phyloP scores from a whole-genome alignment of 2,329 filamentous ascomycete genomes.

The Colletotrichum godetiae region DNA sequence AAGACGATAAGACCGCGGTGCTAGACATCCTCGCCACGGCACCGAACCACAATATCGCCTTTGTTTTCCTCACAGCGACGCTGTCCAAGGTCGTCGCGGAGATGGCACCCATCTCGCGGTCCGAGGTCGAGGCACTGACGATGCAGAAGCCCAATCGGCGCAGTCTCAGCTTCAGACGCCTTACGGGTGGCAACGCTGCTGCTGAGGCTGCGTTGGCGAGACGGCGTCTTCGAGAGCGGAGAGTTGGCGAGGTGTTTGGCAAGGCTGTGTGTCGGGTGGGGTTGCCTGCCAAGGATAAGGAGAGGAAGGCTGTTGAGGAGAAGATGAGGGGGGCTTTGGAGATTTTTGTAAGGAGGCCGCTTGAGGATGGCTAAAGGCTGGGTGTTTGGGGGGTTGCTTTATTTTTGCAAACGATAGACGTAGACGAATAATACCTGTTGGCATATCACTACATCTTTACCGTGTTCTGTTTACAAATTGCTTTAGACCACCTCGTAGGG shows the following conservation, averaged over 20 bases:
- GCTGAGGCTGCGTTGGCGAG: constrained; percentile 52
- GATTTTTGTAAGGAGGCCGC: constrained; percentile 63
- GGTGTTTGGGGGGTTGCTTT: too few species aligned
- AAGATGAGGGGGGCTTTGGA: constrained; percentile 76
- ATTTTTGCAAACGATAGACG: not conserved
- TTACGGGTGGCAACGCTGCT: constrained; percentile 40
- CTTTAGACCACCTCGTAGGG: too few species aligned
- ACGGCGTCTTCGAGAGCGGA: constrained; percentile 68
- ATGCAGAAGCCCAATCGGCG: constrained; percentile 45
- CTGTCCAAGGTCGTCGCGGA: constrained; percentile 67
- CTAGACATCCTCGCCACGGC: constrained; percentile 79
- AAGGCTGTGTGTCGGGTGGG: constrained; percentile 68
- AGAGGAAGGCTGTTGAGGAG: constrained; percentile 70
- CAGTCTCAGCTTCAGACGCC: constrained; percentile 57
- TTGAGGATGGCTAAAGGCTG: constrained; percentile 23
- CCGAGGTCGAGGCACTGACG: constrained; percentile 49
- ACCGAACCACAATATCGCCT: constrained; percentile 87
- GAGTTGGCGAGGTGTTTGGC: constrained; percentile 74
- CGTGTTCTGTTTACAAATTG: too few species aligned
- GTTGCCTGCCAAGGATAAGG: constrained; percentile 55
- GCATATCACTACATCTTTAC: too few species aligned
- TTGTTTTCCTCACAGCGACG: constrained; percentile 87
- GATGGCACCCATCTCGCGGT: constrained; percentile 53
- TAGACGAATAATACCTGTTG: constrained; percentile 3
- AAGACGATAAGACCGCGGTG: constrained; percentile 63